phyloP scores from a whole-genome alignment of 129 eudicot species.

The Helichrysum umbraculigerum region DNA sequence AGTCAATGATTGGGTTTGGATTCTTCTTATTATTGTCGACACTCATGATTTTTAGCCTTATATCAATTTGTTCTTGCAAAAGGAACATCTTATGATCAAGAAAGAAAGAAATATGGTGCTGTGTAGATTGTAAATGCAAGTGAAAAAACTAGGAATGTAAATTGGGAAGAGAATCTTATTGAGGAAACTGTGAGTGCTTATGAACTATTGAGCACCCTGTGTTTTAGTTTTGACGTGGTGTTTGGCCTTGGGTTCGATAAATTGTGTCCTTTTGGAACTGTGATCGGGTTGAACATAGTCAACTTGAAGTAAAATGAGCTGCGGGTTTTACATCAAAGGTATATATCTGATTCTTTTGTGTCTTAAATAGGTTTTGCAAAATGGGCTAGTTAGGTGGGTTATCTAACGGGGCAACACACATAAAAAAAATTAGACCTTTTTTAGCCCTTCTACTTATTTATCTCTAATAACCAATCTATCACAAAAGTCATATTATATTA shows the following conservation, averaged over 20 bases:
- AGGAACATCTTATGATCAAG: slow-evolving; percentile 53
- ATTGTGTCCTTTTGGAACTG: slow-evolving; percentile 58
- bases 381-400: too few relatives aligned
- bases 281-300: slow-evolving; percentile 50
- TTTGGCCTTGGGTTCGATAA: slow-evolving; percentile 32
- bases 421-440: too few relatives aligned
- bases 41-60: slow-evolving; percentile 89
- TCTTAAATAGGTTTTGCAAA: too few relatives aligned
- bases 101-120: slow-evolving; percentile 56
- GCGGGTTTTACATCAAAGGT: too few relatives aligned
- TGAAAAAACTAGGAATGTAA: slow-evolving; percentile 76
- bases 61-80: slow-evolving; percentile 64
- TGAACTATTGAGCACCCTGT: slow-evolving; percentile 91
- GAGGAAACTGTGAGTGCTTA: slow-evolving; percentile 85
- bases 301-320: too few relatives aligned
- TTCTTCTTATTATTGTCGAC: slow-evolving; percentile 35
- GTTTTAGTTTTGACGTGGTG: slow-evolving; percentile 57
- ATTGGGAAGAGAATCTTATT: slow-evolving; percentile 44
- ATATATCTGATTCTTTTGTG: too few relatives aligned
- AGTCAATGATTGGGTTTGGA: slow-evolving; percentile 62
- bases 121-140: slow-evolving; percentile 68
- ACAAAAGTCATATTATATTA: too few relatives aligned
- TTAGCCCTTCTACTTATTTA: too few relatives aligned
- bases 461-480: too few relatives aligned
- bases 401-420: too few relatives aligned